Percentiles rank a stretch among this genome's conserved stretches.
These are phyloP conservation scores for Haberlea rhodopensis DNA, from an alignment of 257 asterid species.

Conservation along the genomic window DNA sequence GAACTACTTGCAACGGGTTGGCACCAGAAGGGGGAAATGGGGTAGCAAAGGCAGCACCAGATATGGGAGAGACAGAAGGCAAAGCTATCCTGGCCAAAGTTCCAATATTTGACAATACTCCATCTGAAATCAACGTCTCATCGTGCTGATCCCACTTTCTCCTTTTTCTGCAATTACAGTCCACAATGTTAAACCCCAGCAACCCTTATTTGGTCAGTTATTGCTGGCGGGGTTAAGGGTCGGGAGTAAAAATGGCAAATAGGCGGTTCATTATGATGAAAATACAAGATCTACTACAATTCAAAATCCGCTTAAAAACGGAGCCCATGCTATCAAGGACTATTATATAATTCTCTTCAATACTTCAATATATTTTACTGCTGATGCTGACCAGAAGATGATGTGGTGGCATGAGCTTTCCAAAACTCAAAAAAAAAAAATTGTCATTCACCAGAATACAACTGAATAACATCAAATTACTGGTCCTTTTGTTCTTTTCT, in stretches of 20 bases:
- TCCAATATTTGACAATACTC: conserved; percentile 49
- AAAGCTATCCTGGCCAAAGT: conserved; percentile 41
- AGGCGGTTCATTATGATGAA: conserved; percentile 1
- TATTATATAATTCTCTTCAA: not conserved
- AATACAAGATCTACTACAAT: not conserved
- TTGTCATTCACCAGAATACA: not conserved
- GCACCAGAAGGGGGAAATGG: conserved; percentile 44
- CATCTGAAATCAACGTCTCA: conserved; percentile 63
- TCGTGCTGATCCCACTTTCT: conserved; percentile 99
- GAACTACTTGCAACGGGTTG: conserved; percentile 37
- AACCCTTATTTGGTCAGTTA: not conserved
- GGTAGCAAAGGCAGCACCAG: conserved; percentile 46
- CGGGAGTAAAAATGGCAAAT: not conserved
- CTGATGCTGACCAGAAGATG: conserved; percentile 5
- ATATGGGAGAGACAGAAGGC: conserved; percentile 43
- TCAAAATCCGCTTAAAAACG: not conserved
- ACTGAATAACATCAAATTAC: not conserved
- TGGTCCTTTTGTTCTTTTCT: not conserved
- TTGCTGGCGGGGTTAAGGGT: not conserved
- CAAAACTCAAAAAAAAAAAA: no score
- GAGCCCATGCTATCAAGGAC: not conserved
- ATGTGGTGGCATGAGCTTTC: not conserved
- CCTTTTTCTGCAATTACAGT: conserved; percentile 54
- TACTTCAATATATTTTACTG: not conserved
- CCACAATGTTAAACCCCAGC: conserved; percentile 20